A percentile compares a stretch with the other conserved stretches of the same genome.
These are phyloP conservation scores for Pouteria campechiana DNA, from an alignment of 179 eudicot genomes.

Conservation along the genomic window DNA sequence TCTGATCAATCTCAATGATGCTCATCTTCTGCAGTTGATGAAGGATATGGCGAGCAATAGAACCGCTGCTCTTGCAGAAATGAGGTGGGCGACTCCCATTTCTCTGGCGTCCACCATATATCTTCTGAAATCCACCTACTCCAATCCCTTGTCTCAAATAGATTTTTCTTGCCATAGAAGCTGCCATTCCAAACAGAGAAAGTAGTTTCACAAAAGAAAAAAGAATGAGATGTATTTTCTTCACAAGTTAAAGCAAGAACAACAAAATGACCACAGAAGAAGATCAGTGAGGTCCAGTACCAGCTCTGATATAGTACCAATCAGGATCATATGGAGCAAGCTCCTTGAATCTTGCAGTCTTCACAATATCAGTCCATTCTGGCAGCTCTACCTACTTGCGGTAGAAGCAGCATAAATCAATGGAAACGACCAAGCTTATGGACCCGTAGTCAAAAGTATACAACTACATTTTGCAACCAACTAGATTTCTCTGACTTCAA, in stretches of 20 bases:
- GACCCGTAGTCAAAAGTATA: background rate
- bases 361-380: slow-evolving; percentile 56
- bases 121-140: slow-evolving; percentile 66
- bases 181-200: slow-evolving; percentile 11
- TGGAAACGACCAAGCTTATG: background rate
- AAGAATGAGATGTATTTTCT: background rate
- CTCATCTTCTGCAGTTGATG: slow-evolving; percentile 48
- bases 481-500: too few species aligned
- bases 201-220: background rate
- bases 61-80: slow-evolving; percentile 73
- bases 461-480: too few species aligned
- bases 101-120: slow-evolving; percentile 81
- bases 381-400: slow-evolving; percentile 50
- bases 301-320: slow-evolving; percentile 62
- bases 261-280: background rate
- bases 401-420: background rate
- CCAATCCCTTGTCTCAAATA: slow-evolving; percentile 80
- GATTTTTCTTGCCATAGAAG: slow-evolving; percentile 80
- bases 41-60: slow-evolving; percentile 68
- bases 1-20: slow-evolving; percentile 57
- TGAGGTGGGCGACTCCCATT: slow-evolving; percentile 79
- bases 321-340: slow-evolving; percentile 61
- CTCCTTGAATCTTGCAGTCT: slow-evolving; percentile 46
- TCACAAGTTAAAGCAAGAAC: background rate
- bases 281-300: slow-evolving; percentile 15